Conservation (phyloP, 2,329 filamentous ascomycete species). For the Neonectria hederae region DNA sequence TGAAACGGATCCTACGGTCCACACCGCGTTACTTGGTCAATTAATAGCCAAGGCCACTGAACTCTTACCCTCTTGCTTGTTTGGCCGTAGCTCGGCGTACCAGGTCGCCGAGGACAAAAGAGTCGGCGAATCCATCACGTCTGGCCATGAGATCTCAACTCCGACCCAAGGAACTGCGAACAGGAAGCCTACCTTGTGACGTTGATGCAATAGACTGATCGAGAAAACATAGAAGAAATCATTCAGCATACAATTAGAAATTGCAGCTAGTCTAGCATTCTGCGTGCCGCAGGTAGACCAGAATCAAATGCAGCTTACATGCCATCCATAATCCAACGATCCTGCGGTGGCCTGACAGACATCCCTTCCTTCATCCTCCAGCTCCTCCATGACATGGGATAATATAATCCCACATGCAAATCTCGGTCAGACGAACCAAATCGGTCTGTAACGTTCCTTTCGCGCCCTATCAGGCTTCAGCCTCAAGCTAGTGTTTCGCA, state of each 20-base stretch:
- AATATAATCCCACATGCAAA: not conserved
- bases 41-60: not conserved
- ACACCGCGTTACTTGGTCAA: not conserved
- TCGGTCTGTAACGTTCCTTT: slow-evolving; percentile 4
- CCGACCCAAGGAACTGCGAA: no score
- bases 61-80: not conserved
- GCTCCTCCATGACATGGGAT: not conserved
- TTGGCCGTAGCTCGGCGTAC: not conserved
- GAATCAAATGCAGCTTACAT: not conserved
- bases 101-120: not conserved
- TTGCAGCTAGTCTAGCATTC: no score
- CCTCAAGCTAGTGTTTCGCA: slow-evolving; percentile 27
- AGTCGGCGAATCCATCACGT: not conserved
- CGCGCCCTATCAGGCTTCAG: slow-evolving; percentile 8
- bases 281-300: not conserved
- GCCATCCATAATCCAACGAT: not conserved
- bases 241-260: no score
- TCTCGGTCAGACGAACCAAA: not conserved
- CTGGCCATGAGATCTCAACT: not conserved
- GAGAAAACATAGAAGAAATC: no score
- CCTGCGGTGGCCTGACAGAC: not conserved
- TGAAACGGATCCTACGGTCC: not conserved
- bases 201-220: not conserved
- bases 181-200: not conserved
- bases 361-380: not conserved